Evolutionary conservation across 1,284 basidiomycete genomes (phyloP), one percentile per base, ranked within the genome.

Genomic region (Sporisorium iseilematis-ciliati): DNA sequence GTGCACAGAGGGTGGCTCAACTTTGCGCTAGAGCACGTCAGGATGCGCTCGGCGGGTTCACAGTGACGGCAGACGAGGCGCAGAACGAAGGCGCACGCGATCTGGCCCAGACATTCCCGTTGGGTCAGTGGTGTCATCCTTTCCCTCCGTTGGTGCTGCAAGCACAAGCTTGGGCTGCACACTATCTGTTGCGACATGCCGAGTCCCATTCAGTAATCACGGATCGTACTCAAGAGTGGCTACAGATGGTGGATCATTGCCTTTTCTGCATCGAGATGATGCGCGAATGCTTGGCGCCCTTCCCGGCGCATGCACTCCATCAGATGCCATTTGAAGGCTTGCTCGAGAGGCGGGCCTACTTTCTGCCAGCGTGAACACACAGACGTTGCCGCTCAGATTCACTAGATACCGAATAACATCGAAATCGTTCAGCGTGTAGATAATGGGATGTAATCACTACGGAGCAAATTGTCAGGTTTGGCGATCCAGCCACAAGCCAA

Each of bases 121-220:
- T 54, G 52, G 52, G 52, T 16, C 52, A 54, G 25, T 54, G 52
- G 52, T 54, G 52, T 18, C 52, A 54, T 42, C 52, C 52, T 6
- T 54, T 42, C 23, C 52, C 52, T 4, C 21, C 25, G 3, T 21
- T 54, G 21, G 23, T 26, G 3, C n/a, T 54, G 4, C 38, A 54
- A n/a, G 52, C 52, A 6, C 52, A 54, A 18, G 38, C 52, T 29
- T 54, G 52, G 52, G 52, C 52, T 11, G 52, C 38, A 3, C 52
- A 54, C 29, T 18, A 54, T 41, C 52, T 54, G 10, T 40, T 54
- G 12, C 52, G 52, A 12, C 52, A 42, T n/a, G 52, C 52, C 14
- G 52, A 54, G 23, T 11, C 41, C 25, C 23, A 42, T 11, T 12
- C n/a, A n/a, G 38, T 4, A 42, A 10, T 25, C 40, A n/a, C 52